Evolutionary conservation across 1,139 yeast genomes (phyloP).

Genomic region (Diutina rugosa): DNA sequence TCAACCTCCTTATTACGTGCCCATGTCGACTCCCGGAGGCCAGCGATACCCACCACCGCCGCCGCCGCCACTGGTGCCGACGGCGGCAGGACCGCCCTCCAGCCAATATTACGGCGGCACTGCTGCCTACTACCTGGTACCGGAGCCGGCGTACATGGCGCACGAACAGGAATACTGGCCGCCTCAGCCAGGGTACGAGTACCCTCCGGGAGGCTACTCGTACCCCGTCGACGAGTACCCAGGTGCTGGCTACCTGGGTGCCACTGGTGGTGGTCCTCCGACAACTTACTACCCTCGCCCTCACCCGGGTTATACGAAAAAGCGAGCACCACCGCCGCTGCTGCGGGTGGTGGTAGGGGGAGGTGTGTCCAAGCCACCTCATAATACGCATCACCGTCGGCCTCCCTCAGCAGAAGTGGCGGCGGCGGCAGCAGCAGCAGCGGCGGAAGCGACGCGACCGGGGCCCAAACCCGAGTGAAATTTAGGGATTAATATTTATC

Average conservation of each 20-base stretch:
- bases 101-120: neutral
- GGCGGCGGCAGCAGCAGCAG: neutral
- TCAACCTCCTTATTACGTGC: neutral
- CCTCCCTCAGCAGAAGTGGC: neutral
- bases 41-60: neutral
- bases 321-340: neutral
- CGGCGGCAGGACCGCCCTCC: too few species aligned
- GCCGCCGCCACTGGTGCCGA: neutral
- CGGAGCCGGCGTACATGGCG: neutral
- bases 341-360: neutral
- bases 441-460: neutral
- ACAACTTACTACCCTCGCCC: neutral
- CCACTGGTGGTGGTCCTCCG: neutral
- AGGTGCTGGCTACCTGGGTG: conserved; percentile 1
- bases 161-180: neutral
- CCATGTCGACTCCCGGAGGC: neutral
- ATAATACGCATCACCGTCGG: neutral
- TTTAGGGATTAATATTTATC: neutral
- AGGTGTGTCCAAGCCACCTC: neutral
- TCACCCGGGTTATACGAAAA: neutral
- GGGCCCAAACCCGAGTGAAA: neutral
- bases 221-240: neutral
- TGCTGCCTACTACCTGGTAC: neutral
- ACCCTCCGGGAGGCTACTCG: neutral
- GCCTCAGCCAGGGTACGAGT: neutral